These are phyloP conservation scores for Leishmania amazonensis DNA, from an alignment of 208 protist species.

Conservation along the genomic window DNA sequence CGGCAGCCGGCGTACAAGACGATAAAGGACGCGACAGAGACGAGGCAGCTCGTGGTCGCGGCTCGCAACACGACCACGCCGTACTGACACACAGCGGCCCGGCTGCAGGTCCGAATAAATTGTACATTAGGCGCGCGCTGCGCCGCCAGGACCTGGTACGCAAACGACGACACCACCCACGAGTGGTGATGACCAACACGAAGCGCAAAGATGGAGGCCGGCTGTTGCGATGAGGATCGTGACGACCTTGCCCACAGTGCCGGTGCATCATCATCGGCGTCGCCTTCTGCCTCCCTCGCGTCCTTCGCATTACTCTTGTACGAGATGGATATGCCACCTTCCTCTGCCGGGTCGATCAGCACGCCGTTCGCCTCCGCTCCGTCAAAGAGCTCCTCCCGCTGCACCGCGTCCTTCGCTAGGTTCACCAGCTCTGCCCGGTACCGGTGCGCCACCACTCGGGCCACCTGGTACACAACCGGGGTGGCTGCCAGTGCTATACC, in stretches of 20 bases:
- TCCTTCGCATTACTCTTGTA: constrained; percentile 13
- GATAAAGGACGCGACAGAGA: constrained; percentile 18
- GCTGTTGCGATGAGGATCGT: neutral
- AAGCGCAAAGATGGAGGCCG: constrained; percentile 6
- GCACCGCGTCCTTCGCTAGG: constrained; percentile 24
- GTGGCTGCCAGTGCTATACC: constrained; percentile 35
- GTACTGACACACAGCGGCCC: constrained; percentile 25
- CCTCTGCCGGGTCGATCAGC: constrained; percentile 20
- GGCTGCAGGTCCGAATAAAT: constrained; percentile 34
- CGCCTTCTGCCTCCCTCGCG: neutral
- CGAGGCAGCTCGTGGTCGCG: constrained; percentile 13
- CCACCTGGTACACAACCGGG: constrained; percentile 36
- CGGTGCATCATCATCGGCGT: neutral
- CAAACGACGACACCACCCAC: constrained; percentile 23
- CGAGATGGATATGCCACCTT: constrained; percentile 19
- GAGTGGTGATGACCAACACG: constrained; percentile 14
- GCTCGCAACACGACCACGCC: constrained; percentile 19
- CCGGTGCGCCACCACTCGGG: constrained; percentile 27
- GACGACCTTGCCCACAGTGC: neutral
- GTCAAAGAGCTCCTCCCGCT: constrained; percentile 23
- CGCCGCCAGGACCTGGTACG: constrained; percentile 20
- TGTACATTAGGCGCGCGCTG: constrained; percentile 27
- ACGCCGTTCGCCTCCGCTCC: constrained; percentile 16
- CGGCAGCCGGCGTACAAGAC: constrained; percentile 16
- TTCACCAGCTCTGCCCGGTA: constrained; percentile 36